A percentile compares a stretch with the other conserved stretches of the same genome.
phyloP scores from a whole-genome alignment of 2,329 filamentous ascomycete species.

The Colletotrichum lini region DNA sequence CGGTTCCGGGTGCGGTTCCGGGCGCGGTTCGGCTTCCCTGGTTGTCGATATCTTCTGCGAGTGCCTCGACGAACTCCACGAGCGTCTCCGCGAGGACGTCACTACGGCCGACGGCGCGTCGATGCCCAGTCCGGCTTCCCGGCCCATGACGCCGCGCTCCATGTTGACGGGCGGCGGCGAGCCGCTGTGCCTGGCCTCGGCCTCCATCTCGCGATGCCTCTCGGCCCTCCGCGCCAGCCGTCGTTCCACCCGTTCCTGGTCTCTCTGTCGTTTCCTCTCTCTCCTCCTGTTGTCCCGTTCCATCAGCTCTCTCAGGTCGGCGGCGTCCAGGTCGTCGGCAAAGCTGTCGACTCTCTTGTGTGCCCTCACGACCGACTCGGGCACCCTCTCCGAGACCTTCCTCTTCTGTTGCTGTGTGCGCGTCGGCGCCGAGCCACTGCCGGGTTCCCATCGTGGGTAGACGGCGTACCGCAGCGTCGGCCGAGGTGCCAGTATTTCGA shows the following conservation, averaged over 20 bases:
- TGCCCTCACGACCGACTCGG: conserved; percentile 73
- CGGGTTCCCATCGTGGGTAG: conserved; percentile 70
- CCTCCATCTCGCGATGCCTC: conserved; percentile 72
- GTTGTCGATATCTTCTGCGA: conserved; percentile 48
- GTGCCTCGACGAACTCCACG: conserved; percentile 55
- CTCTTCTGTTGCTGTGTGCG: conserved; percentile 66
- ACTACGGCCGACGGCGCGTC: conserved; percentile 66
- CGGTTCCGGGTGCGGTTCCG: conserved; percentile 32
- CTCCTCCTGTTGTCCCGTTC: conserved; percentile 87
- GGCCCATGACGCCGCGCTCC: conserved; percentile 72
- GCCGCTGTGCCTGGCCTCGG: conserved; percentile 66
- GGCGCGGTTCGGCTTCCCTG: conserved; percentile 32
- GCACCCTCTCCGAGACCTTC: conserved; percentile 63
- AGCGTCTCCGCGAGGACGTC: conserved; percentile 68
- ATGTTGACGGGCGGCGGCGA: conserved; percentile 69
- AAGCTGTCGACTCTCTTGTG: conserved; percentile 78
- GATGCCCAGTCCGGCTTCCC: conserved; percentile 71
- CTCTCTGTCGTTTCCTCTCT: conserved; percentile 79
- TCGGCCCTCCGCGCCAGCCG: conserved; percentile 78
- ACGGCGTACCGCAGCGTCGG: conserved; percentile 85
- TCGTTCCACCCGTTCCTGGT: conserved; percentile 77
- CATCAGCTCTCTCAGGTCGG: conserved; percentile 88
- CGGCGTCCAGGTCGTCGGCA: conserved; percentile 88
- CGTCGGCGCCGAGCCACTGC: conserved; percentile 61
- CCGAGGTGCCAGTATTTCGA: conserved; percentile 87